Conservation (phyloP, 129 eudicot genomes). For the Flaveria ramosissima region DNA sequence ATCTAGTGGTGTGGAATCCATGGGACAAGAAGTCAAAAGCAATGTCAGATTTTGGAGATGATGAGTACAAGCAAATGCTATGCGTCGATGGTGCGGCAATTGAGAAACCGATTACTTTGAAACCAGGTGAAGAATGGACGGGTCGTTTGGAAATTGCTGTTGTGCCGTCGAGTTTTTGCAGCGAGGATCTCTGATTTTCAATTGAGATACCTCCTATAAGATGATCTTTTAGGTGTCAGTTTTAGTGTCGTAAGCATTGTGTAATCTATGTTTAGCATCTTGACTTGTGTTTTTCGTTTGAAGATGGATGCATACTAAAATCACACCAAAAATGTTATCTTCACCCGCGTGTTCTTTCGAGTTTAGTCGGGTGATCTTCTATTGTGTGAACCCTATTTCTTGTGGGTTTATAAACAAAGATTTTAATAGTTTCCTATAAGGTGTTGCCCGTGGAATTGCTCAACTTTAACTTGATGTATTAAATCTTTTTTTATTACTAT, state of each 20-base stretch:
- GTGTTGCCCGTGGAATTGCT: no score
- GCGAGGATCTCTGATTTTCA: conserved; percentile 64
- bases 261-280: conserved; percentile 27
- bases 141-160: conserved; percentile 73
- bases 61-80: conserved; percentile 83
- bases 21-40: conserved; percentile 95
- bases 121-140: conserved; percentile 96
- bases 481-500: no score
- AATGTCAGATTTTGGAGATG: conserved; percentile 87
- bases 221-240: conserved; percentile 19
- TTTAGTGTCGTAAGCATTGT: conserved; percentile 12
- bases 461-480: no score
- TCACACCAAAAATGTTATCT: background rate
- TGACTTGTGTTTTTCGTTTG: conserved; percentile 14
- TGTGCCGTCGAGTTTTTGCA: conserved; percentile 76
- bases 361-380: background rate
- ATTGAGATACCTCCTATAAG: conserved; percentile 31
- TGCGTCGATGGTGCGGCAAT: conserved; percentile 85
- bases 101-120: conserved; percentile 71
- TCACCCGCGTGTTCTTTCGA: background rate
- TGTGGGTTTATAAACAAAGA: no score
- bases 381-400: background rate
- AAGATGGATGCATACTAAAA: conserved; percentile 28
- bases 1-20: conserved; percentile 91
- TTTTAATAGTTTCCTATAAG: no score